phyloP scores from a whole-genome alignment of 345 rosid species.

The Corchorus capsularis region DNA sequence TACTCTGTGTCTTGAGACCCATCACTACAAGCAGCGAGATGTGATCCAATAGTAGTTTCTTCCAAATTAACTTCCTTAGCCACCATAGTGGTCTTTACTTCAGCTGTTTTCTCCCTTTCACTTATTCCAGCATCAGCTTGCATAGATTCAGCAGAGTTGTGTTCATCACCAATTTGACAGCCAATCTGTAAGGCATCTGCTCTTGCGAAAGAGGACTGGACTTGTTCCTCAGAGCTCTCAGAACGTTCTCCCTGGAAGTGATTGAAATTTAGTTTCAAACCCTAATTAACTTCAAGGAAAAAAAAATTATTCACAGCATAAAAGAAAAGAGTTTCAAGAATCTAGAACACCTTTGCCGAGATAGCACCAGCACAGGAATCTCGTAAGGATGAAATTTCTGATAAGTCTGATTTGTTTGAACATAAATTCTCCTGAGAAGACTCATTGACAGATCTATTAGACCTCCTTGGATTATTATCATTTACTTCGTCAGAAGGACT shows the following conservation, averaged over 20 bases:
- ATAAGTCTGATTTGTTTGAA: constrained; percentile 26
- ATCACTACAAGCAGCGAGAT: constrained; percentile 12
- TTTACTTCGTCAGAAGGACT: constrained; percentile 16
- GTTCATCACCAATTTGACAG: constrained; percentile 16
- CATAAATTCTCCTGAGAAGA: constrained; percentile 15
- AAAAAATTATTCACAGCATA: not conserved
- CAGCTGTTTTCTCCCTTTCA: constrained; percentile 10
- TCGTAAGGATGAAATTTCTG: constrained; percentile 26
- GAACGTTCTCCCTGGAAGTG: constrained; percentile 29
- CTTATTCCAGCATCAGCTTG: constrained; percentile 16
- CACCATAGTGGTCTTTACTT: not conserved
- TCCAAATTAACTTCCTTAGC: constrained; percentile 11
- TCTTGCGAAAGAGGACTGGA: constrained; percentile 27
- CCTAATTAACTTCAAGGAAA: not conserved
- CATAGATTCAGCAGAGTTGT: constrained; percentile 13
- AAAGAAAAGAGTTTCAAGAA: constrained; percentile 18
- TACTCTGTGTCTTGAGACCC: constrained; percentile 18
- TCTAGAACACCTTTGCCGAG: constrained; percentile 28
- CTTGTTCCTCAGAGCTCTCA: constrained; percentile 32
- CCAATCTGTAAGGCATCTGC: not conserved
- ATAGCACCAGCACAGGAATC: constrained; percentile 15
- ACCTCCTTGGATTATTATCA: constrained; percentile 6
- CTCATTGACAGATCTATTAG: constrained; percentile 11
- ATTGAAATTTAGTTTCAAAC: constrained; percentile 10
- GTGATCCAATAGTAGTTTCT: constrained; percentile 11